Conservation (phyloP, 306 rosid genomes). For the Begonia masoniana region DNA sequence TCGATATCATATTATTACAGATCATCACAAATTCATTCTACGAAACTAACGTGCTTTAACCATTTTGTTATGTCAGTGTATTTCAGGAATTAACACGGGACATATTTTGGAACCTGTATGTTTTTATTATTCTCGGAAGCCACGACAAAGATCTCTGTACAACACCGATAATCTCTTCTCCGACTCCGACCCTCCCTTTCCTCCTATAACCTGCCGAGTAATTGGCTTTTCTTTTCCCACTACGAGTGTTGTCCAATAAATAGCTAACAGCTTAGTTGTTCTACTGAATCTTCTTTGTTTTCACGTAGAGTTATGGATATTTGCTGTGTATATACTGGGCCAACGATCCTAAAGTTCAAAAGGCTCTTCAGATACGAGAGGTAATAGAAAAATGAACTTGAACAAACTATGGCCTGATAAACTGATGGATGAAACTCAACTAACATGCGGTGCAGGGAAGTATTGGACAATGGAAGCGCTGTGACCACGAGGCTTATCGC, state of each 20-base stretch:
- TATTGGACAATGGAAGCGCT: slow-evolving; percentile 41
- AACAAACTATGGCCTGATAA: too few relatives aligned
- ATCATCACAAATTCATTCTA: background rate
- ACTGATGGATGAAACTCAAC: too few relatives aligned
- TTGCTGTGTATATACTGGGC: slow-evolving; percentile 38
- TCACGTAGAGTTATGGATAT: slow-evolving; percentile 4
- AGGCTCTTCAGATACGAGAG: slow-evolving; percentile 36
- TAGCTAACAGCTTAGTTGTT: too few relatives aligned
- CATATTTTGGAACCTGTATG: slow-evolving; percentile 36
- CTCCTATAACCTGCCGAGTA: too few relatives aligned
- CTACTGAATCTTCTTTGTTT: background rate
- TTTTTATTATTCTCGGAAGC: slow-evolving; percentile 3
- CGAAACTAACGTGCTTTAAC: too few relatives aligned
- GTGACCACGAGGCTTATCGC: slow-evolving; percentile 4
- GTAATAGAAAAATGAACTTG: slow-evolving; percentile 11
- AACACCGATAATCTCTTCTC: slow-evolving; percentile 1
- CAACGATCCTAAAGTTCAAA: slow-evolving; percentile 37
- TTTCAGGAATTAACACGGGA: slow-evolving; percentile 6
- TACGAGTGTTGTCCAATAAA: too few relatives aligned
- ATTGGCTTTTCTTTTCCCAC: too few relatives aligned
- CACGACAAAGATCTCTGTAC: slow-evolving; percentile 11
- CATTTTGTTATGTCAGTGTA: slow-evolving; percentile 14
- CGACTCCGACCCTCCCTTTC: background rate
- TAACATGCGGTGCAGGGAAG: slow-evolving; percentile 30
- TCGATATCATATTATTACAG: background rate